Base-by-base conservation (phyloP, 75 land plant species). In the Pinus albicaulis region DNA sequence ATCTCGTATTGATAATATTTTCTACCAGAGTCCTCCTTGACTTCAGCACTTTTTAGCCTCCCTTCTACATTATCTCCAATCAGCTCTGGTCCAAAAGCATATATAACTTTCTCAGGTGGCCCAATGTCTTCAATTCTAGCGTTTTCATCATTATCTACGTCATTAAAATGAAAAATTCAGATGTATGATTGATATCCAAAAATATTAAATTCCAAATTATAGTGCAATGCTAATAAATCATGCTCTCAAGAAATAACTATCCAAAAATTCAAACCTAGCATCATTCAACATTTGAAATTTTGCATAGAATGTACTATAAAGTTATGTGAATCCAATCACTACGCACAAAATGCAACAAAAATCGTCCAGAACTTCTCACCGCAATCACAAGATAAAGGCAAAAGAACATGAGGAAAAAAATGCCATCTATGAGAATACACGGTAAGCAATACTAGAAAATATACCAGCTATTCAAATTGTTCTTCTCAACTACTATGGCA, bases 21-120 rank as follows among this genome's bases (percentile, higher is more conserved):
- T 73, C 95, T 87, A 28, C 98, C 98, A 26, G 68, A 70, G 72
- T 87, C 85, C 38, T 92, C 85, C 68, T 66, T 78, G 19, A 92
- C 93, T 59, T 83, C 86, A 83, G 76, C 89, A 75, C 84, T 89
- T 71, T 90, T 61, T 25, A 94, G 90, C 70, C 86, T 92, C n/a
- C 98, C 99, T 89, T 96, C 98, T 2, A 94, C 90, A 83, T 92
- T 96, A 26, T 96, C 87, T 36, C 99, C 98, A 41, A 89, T 87
- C 16, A 96, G 82, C 76, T 96, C 99, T 59, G 99, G 99, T 22
- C 99, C 99, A 81, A 96, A 96, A 25, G 99, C 98, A 81, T 75
- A 66, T 14, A 96, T 96, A 57, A 96, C 98, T 78, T 87, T 94
- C 65, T 94, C 93, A 26, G 99, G 99, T 52, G 92, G 77, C 19